A percentile compares a stretch with the other conserved stretches of the same genome.
These are phyloP conservation scores for Helianthus annuus DNA, from an alignment of 129 eudicot genomes.

Conservation along the genomic window DNA sequence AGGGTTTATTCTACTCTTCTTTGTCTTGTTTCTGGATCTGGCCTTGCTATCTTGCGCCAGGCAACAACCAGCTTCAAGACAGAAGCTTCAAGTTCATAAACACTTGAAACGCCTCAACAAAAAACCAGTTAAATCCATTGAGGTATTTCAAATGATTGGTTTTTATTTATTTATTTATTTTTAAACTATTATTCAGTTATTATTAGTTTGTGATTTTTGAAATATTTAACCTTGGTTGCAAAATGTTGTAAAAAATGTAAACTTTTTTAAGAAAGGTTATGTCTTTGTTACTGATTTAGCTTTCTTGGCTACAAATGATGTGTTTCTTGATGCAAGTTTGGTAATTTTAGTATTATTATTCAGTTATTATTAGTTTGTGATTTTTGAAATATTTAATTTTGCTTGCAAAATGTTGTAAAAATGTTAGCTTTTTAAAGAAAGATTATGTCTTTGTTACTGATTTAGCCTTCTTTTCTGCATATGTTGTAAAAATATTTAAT, in stretches of 20 bases:
- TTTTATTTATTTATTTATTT: not conserved
- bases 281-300: constrained; percentile 13
- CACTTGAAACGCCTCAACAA: constrained; percentile 90
- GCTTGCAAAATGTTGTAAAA: constrained; percentile 22
- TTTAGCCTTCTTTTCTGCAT: constrained; percentile 18
- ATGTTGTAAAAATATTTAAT: not conserved
- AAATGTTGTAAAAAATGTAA: constrained; percentile 7
- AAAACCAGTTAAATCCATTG: constrained; percentile 70
- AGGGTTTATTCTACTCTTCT: constrained; percentile 35
- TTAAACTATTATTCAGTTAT: too few relatives aligned
- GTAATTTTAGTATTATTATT: too few relatives aligned
- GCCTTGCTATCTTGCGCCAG: constrained; percentile 55
- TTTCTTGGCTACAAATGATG: not conserved
- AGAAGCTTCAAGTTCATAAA: constrained; percentile 78
- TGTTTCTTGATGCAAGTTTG: too few relatives aligned
- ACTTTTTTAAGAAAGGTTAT: not conserved
- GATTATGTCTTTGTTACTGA: constrained; percentile 2
- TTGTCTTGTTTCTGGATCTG: constrained; percentile 44
- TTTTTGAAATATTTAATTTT: not conserved
- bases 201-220: too few relatives aligned
- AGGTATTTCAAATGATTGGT: constrained; percentile 40
- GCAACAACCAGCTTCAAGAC: constrained; percentile 48
- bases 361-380: too few relatives aligned
- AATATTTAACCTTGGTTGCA: not conserved
- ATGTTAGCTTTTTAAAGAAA: not conserved